Evolutionary conservation across 2,329 filamentous ascomycete genomes (phyloP).

Genomic region (Neocucurbitaria cava): DNA sequence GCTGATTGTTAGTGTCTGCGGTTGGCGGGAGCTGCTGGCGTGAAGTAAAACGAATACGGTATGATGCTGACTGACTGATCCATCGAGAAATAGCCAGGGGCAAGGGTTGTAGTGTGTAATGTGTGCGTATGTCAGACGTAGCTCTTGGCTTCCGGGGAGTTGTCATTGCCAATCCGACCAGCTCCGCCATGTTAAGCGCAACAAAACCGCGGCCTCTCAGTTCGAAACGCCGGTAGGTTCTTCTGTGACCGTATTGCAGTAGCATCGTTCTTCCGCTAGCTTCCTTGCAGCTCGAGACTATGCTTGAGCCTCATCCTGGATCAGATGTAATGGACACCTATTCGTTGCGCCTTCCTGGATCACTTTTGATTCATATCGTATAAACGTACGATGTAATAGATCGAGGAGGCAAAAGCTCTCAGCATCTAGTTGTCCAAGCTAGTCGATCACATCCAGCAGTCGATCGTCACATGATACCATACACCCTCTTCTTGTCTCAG

Average conservation of each 20-base stretch:
- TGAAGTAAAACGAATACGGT: neutral
- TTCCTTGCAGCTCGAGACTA: no score
- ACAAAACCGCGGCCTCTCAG: neutral
- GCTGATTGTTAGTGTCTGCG: conserved; percentile 1
- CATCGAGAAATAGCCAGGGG: neutral
- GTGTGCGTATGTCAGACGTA: neutral
- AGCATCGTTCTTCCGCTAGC: no score
- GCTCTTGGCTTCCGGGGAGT: neutral
- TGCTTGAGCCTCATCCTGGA: no score
- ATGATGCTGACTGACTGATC: neutral
- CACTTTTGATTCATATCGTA: no score
- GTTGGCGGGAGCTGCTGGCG: neutral
- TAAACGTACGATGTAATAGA: no score
- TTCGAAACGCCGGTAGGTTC: neutral
- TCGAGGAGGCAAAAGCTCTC: no score
- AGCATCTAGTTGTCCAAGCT: no score
- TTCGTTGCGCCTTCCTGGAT: no score
- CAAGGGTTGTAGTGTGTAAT: neutral
- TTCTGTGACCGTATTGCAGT: no score
- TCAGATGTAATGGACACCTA: no score
- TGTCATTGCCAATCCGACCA: neutral
- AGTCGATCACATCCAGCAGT: no score
- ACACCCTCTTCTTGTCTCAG: neutral
- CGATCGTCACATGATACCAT: no score
- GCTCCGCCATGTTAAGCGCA: neutral